A percentile compares a stretch with the other conserved stretches of the same genome.
These are phyloP conservation scores for Chrysoporthe deuterocubensis DNA, from an alignment of 2,329 filamentous ascomycete species.

Conservation along the genomic window DNA sequence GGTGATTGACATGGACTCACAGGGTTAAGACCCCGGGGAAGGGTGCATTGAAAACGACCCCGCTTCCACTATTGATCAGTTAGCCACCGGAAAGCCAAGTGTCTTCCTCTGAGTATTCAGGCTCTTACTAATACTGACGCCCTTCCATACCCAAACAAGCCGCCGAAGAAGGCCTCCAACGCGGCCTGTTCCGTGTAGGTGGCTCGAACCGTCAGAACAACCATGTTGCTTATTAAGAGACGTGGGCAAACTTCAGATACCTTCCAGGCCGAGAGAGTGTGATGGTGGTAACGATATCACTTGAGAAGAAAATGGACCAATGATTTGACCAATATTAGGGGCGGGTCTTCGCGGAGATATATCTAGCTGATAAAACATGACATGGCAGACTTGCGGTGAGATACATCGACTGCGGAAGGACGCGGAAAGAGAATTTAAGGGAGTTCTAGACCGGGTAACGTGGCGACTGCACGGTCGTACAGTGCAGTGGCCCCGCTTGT, in stretches of 20 bases:
- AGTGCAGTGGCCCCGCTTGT: too few relatives aligned
- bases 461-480: too few relatives aligned
- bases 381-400: too few relatives aligned
- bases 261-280: not conserved
- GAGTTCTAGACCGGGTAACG: too few relatives aligned
- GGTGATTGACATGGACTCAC: not conserved
- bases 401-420: too few relatives aligned
- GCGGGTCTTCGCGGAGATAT: not conserved
- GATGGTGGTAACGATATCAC: not conserved
- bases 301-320: not conserved
- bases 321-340: not conserved
- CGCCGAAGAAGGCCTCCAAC: slow-evolving; percentile 11
- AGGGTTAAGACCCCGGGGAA: slow-evolving; percentile 7
- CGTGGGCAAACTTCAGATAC: not conserved
- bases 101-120: not conserved
- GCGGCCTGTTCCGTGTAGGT: slow-evolving; percentile 21
- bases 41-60: slow-evolving; percentile 17
- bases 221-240: not conserved
- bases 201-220: slow-evolving; percentile 18
- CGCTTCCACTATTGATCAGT: slow-evolving; percentile 18
- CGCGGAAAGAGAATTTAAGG: too few relatives aligned
- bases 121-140: slow-evolving; percentile 18
- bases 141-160: slow-evolving; percentile 19
- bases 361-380: not conserved
- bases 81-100: not conserved